Conservation (phyloP, 768 basidiomycete species). For the Dacryopinax primogenitus region DNA sequence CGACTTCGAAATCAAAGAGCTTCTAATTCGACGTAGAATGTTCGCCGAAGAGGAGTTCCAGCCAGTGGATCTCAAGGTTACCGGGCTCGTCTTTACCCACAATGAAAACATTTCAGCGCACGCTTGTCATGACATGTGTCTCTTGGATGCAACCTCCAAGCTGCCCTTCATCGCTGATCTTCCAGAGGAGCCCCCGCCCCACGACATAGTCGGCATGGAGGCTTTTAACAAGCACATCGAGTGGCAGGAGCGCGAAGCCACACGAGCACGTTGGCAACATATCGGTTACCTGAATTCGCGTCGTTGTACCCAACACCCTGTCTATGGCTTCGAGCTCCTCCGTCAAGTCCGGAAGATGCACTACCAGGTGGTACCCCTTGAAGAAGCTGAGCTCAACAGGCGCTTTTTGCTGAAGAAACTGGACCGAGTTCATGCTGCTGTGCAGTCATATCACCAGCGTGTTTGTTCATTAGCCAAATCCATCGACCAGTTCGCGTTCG, state of each 20-base stretch:
- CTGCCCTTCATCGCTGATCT: conserved; percentile 43
- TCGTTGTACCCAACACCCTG: conserved; percentile 40
- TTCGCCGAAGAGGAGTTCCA: conserved; percentile 20
- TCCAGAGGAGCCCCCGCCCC: conserved; percentile 52
- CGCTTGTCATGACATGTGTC: conserved; percentile 40
- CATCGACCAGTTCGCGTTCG: conserved; percentile 64
- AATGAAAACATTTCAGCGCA: conserved; percentile 42
- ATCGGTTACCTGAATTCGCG: conserved; percentile 60
- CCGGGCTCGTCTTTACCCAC: conserved; percentile 52
- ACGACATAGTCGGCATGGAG: conserved; percentile 59
- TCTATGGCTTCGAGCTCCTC: conserved; percentile 28
- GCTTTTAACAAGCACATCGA: conserved; percentile 48
- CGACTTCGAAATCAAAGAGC: conserved; percentile 27
- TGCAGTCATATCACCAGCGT: conserved; percentile 55
- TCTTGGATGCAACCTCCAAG: conserved; percentile 46
- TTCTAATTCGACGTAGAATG: conserved; percentile 26
- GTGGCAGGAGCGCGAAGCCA: conserved; percentile 37
- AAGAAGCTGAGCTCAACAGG: neutral
- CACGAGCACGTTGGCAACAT: conserved; percentile 52
- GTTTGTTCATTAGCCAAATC: conserved; percentile 39
- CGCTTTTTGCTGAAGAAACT: conserved; percentile 18
- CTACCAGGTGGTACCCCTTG: conserved; percentile 16
- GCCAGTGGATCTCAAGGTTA: conserved; percentile 34
- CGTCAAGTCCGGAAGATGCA: conserved; percentile 21
- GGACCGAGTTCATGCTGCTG: conserved; percentile 34